phyloP scores from a whole-genome alignment of 2,329 filamentous ascomycete species.

The Colletotrichum melonis region DNA sequence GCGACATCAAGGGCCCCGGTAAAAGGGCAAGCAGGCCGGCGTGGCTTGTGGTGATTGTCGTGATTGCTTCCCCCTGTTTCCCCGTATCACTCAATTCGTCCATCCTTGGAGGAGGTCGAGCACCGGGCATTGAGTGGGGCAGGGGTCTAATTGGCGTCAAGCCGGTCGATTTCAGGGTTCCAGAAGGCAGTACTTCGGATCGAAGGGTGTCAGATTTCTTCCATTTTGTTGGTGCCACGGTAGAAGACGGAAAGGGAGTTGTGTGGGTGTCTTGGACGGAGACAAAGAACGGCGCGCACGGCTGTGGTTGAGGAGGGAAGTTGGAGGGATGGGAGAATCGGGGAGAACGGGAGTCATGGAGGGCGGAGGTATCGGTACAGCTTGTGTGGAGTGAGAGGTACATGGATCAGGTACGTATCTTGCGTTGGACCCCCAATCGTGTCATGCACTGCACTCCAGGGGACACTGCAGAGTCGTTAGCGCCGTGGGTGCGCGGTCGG shows the following conservation, averaged over 20 bases:
- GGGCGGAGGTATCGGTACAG: not conserved
- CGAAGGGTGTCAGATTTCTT: conserved; percentile 1
- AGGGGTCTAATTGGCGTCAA: conserved; percentile 21
- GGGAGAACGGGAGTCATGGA: not conserved
- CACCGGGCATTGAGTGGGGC: conserved; percentile 6
- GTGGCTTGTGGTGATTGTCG: not conserved
- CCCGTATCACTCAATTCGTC: not conserved
- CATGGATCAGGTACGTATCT: not conserved
- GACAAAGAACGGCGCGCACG: conserved; percentile 14
- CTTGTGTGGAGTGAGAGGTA: not conserved
- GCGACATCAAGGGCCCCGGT: not conserved
- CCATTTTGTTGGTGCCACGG: not conserved
- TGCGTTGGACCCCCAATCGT: not conserved
- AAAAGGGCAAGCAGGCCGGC: not conserved
- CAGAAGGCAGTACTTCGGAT: conserved; percentile 5
- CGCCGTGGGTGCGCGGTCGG: not conserved
- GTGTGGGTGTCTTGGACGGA: not conserved
- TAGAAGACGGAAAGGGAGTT: not conserved
- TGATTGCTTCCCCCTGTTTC: not conserved
- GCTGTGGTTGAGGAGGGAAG: not conserved
- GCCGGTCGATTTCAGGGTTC: conserved; percentile 22
- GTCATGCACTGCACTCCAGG: not conserved
- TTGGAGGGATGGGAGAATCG: not conserved
- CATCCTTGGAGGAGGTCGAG: not conserved
- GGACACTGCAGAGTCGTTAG: not conserved